These are phyloP conservation scores for Penstemon davidsonii DNA, from an alignment of 257 asterid genomes.

Conservation along the genomic window DNA sequence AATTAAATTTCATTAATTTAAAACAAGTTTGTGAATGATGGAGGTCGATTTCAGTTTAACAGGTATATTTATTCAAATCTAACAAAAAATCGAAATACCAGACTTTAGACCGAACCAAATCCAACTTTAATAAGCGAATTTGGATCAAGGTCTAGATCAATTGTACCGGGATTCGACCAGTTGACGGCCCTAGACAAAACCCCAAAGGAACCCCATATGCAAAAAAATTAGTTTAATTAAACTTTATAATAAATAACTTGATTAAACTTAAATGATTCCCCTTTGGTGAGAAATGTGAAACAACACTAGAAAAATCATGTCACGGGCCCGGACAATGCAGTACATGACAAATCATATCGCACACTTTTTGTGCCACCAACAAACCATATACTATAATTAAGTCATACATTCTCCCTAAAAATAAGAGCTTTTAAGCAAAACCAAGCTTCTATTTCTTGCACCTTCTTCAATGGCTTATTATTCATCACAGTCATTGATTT, in stretches of 20 bases:
- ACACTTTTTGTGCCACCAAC: constrained; percentile 29
- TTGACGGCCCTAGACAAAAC: constrained; percentile 26
- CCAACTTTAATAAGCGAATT: no score
- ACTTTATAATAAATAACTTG: no score
- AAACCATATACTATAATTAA: constrained; percentile 24
- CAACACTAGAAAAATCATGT: constrained; percentile 37
- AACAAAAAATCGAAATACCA: no score
- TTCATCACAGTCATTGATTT: constrained; percentile 25
- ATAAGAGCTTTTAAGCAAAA: constrained; percentile 39
- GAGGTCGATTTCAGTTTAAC: no score
- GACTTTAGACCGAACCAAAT: no score
- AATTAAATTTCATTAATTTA: no score
- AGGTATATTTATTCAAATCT: no score
- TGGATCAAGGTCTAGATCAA: no score
- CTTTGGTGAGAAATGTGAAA: constrained; percentile 35
- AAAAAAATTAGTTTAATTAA: no score
- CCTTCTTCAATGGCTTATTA: constrained; percentile 41
- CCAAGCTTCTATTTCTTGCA: constrained; percentile 33
- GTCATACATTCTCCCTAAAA: constrained; percentile 26
- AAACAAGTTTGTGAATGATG: no score
- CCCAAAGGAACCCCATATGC: constrained; percentile 25
- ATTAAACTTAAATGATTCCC: no score
- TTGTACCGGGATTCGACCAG: no score
- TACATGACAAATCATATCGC: constrained; percentile 33
- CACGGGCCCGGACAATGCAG: constrained; percentile 34